A percentile compares a stretch with the other conserved stretches of the same genome.
Conservation (phyloP, 345 rosid genomes). For the Raphanus raphanistrum region DNA sequence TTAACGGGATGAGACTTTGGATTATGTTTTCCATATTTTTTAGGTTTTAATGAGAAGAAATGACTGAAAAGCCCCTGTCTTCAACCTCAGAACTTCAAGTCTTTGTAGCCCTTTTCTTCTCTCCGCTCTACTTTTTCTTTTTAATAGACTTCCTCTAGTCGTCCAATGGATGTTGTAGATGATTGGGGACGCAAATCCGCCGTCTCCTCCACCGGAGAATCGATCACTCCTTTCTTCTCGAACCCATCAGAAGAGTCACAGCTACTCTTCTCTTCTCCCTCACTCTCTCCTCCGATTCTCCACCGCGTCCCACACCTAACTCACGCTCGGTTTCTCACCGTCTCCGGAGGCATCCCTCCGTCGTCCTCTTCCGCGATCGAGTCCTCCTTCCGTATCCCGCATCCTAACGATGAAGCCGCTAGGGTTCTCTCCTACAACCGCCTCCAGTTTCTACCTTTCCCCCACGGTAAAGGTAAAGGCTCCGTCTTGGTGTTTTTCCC, state of each 20-base stretch:
- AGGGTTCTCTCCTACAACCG: background rate
- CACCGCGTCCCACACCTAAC: conserved; percentile 51
- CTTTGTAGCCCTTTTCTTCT: too few relatives aligned
- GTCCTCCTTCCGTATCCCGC: conserved; percentile 29
- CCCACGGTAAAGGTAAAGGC: background rate
- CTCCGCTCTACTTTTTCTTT: too few relatives aligned
- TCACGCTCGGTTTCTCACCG: conserved; percentile 51
- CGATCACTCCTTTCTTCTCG: conserved; percentile 33
- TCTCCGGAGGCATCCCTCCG: conserved; percentile 42
- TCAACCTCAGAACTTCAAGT: too few relatives aligned
- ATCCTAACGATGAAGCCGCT: conserved; percentile 12
- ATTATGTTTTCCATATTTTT: too few relatives aligned
- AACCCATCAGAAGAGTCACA: conserved; percentile 40
- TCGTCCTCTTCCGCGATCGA: conserved; percentile 42
- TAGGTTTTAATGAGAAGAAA: too few relatives aligned
- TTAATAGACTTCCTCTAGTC: too few relatives aligned
- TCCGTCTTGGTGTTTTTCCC: conserved; percentile 55
- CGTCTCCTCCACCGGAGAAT: background rate
- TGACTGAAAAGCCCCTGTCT: too few relatives aligned
- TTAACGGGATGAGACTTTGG: background rate
- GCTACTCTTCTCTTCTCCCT: conserved; percentile 49
- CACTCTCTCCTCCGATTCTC: conserved; percentile 42
- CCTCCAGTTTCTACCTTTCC: background rate
- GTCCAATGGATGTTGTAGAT: background rate
- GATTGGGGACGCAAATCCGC: conserved; percentile 34